A percentile compares a stretch with the other conserved stretches of the same genome.
Evolutionary conservation across 2,329 filamentous ascomycete species (phyloP).

Genomic region (Tolypocladium paradoxum): DNA sequence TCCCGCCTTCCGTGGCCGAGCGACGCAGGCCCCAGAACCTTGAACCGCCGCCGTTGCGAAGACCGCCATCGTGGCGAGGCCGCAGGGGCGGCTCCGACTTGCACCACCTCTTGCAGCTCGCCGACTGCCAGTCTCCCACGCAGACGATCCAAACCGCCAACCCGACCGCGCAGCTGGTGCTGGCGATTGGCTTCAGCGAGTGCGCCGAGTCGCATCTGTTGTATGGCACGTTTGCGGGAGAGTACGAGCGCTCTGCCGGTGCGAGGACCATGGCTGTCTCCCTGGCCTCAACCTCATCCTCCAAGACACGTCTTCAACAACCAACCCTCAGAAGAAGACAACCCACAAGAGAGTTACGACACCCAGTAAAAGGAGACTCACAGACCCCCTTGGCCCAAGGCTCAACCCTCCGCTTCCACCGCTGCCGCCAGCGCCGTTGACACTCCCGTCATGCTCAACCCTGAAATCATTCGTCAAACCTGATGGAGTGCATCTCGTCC

Average conservation of each 20-base stretch:
- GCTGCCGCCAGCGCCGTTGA: conserved; percentile 1
- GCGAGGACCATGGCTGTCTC: neutral
- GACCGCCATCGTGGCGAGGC: neutral
- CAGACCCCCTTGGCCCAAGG: neutral
- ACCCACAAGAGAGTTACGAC: neutral
- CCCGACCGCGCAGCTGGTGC: neutral
- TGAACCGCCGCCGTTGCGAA: neutral
- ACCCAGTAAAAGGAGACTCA: neutral
- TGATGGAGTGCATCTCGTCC: conserved; percentile 33
- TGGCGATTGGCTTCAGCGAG: neutral
- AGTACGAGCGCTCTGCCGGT: neutral
- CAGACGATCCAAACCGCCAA: neutral
- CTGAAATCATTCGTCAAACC: conserved; percentile 30
- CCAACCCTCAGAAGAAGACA: neutral
- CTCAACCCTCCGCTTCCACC: neutral
- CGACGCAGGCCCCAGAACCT: neutral
- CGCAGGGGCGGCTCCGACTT: neutral
- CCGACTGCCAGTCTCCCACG: neutral
- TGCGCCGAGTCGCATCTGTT: neutral
- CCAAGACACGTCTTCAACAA: neutral
- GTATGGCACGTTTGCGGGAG: neutral
- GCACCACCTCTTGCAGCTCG: neutral
- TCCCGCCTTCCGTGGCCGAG: neutral
- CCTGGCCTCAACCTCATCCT: too few relatives aligned
- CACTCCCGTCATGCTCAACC: conserved; percentile 19